phyloP scores from a whole-genome alignment of 129 eudicot genomes.

The Lactuca sativa region DNA sequence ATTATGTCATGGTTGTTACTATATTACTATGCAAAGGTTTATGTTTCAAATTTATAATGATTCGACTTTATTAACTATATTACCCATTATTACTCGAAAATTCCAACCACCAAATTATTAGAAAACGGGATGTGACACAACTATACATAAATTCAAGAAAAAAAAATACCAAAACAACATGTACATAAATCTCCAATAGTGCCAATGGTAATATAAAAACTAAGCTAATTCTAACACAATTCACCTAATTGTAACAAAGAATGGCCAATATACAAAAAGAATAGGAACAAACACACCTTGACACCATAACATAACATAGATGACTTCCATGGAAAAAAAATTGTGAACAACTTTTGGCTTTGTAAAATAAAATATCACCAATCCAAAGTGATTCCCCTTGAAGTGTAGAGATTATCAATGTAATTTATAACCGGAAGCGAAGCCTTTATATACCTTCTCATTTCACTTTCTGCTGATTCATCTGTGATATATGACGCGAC shows the following conservation, averaged over 20 bases:
- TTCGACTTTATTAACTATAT: no score
- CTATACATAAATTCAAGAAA: not conserved
- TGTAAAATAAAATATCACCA: constrained; percentile 50
- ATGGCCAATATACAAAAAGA: constrained; percentile 35
- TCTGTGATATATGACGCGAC: constrained; percentile 33
- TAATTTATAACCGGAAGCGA: constrained; percentile 71
- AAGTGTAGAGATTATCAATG: constrained; percentile 63
- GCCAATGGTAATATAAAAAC: constrained; percentile 9
- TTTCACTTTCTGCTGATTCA: constrained; percentile 72
- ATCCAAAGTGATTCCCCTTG: constrained; percentile 70
- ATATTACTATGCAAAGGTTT: no score
- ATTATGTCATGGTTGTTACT: no score
- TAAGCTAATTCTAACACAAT: constrained; percentile 22
- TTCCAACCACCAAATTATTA: no score
- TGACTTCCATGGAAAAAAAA: constrained; percentile 1
- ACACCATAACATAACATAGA: constrained; percentile 7
- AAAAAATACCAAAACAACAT: constrained; percentile 7
- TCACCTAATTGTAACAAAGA: constrained; percentile 27
- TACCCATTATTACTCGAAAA: no score
- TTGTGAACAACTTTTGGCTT: not conserved
- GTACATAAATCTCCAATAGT: constrained; percentile 16
- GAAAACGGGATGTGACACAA: not conserved
- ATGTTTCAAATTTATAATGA: no score
- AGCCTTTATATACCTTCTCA: constrained; percentile 78
- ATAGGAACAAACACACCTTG: constrained; percentile 26